These are phyloP conservation scores for Platanus orientalis DNA, from an alignment of 164 flowering plant genomes.

Conservation along the genomic window DNA sequence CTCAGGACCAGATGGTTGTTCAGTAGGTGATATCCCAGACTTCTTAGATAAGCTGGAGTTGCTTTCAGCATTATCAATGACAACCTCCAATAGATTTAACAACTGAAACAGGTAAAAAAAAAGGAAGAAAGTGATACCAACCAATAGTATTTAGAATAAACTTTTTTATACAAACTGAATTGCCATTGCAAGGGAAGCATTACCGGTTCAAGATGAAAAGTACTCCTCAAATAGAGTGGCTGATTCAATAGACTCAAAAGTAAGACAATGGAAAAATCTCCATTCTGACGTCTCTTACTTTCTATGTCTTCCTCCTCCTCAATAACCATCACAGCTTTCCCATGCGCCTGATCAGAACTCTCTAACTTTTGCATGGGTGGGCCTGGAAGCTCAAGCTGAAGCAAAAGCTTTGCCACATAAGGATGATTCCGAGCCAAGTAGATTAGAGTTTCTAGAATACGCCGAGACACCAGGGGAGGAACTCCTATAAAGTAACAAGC, in stretches of 20 bases:
- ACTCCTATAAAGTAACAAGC: constrained; percentile 46
- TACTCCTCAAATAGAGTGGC: constrained; percentile 88
- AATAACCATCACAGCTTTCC: constrained; percentile 62
- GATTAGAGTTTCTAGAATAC: constrained; percentile 82
- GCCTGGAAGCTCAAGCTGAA: constrained; percentile 50
- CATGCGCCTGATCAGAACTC: constrained; percentile 39
- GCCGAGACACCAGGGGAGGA: constrained; percentile 93
- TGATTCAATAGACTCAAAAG: constrained; percentile 82
- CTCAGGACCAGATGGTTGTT: constrained; percentile 50
- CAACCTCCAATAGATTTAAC: constrained; percentile 76
- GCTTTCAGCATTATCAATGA: constrained; percentile 69
- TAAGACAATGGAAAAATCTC: constrained; percentile 48
- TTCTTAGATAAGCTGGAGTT: constrained; percentile 38
- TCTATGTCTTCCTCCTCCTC: constrained; percentile 37
- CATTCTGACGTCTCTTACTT: constrained; percentile 29
- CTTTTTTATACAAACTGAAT: not conserved
- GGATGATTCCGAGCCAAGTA: constrained; percentile 83
- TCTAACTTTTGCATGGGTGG: constrained; percentile 21
- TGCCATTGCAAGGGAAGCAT: not conserved
- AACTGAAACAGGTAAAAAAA: constrained; percentile 43
- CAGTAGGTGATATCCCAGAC: constrained; percentile 38
- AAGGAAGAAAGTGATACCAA: too few species aligned
- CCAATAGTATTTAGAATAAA: constrained; percentile 2
- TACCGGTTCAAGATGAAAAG: constrained; percentile 96
- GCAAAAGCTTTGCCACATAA: constrained; percentile 71